Percentiles rank a stretch among this genome's conserved stretches.
Conservation (phyloP, 108 stramenopile species). For the Fistulifera solaris region DNA sequence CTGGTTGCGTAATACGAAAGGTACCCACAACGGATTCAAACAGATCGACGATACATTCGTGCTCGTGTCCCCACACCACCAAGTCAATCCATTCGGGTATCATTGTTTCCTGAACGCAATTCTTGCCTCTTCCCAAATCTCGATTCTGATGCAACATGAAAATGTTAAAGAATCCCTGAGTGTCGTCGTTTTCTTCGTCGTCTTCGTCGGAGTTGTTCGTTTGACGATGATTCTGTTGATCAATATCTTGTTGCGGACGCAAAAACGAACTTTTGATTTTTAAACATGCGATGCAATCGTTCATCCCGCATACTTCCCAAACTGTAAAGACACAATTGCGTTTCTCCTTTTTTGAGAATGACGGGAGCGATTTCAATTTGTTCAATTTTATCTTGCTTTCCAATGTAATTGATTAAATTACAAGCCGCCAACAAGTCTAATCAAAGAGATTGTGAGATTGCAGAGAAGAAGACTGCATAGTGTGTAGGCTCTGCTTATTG, state of each 20-base stretch:
- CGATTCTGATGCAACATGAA: slow-evolving; percentile 98
- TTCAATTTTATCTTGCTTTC: slow-evolving; percentile 84
- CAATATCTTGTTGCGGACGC: slow-evolving; percentile 23
- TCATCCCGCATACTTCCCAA: slow-evolving; percentile 96
- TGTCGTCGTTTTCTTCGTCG: slow-evolving; percentile 15
- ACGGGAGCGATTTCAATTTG: slow-evolving; percentile 81
- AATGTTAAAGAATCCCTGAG: slow-evolving; percentile 76
- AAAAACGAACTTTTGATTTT: slow-evolving; percentile 79
- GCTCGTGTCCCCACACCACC: slow-evolving; percentile 93
- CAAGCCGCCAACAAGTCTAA: slow-evolving; percentile 81
- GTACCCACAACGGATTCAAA: slow-evolving; percentile 84
- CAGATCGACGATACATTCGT: slow-evolving; percentile 85
- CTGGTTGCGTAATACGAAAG: slow-evolving; percentile 92
- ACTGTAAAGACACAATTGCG: slow-evolving; percentile 88
- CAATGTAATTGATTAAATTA: slow-evolving; percentile 96
- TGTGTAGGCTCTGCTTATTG: no score
- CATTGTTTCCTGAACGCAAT: slow-evolving; percentile 94
- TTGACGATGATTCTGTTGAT: no score
- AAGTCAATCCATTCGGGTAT: slow-evolving; percentile 99
- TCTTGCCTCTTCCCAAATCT: slow-evolving; percentile 89
- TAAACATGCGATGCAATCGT: slow-evolving; percentile 95
- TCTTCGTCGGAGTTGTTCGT: slow-evolving; percentile 26
- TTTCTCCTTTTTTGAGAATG: slow-evolving; percentile 84
- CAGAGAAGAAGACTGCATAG: no score
- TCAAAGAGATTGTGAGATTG: no score